phyloP scores from a whole-genome alignment of 176 grass and related monocot genomes.

The Oryza coarctata region DNA sequence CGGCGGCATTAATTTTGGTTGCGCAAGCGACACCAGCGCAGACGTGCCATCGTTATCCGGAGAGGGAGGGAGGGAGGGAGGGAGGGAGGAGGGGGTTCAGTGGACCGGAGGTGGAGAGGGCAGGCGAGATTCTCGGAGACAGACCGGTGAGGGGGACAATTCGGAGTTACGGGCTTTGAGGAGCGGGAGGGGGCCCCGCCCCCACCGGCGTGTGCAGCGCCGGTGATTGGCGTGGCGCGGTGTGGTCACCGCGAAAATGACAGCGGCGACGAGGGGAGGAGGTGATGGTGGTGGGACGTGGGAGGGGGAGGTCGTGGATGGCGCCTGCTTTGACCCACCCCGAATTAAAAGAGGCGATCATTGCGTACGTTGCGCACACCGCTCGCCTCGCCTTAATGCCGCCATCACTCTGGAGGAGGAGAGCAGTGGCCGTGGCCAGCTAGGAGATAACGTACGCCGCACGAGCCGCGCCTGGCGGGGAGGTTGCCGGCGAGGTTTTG shows the following conservation, averaged over 20 bases:
- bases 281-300: too few species aligned
- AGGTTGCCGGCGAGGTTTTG: too few species aligned
- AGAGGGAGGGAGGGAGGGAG: not conserved
- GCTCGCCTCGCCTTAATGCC: constrained; percentile 8
- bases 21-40: not conserved
- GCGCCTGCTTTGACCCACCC: constrained; percentile 32
- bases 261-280: constrained; percentile 32
- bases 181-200: not conserved
- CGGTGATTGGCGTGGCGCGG: not conserved
- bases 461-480: too few species aligned
- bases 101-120: not conserved
- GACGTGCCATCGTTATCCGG: not conserved
- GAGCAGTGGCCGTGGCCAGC: not conserved
- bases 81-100: not conserved
- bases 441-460: constrained; percentile 33
- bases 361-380: constrained; percentile 3
- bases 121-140: constrained; percentile 36
- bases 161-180: constrained; percentile 26
- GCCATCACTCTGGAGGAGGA: constrained; percentile 19
- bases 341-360: constrained; percentile 31
- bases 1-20: not conserved
- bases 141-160: constrained; percentile 23
- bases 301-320: not conserved
- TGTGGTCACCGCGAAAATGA: constrained; percentile 34
- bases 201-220: not conserved